Conservation (phyloP, 2,329 filamentous ascomycete species). For the Colletotrichum lindemuthianum region DNA sequence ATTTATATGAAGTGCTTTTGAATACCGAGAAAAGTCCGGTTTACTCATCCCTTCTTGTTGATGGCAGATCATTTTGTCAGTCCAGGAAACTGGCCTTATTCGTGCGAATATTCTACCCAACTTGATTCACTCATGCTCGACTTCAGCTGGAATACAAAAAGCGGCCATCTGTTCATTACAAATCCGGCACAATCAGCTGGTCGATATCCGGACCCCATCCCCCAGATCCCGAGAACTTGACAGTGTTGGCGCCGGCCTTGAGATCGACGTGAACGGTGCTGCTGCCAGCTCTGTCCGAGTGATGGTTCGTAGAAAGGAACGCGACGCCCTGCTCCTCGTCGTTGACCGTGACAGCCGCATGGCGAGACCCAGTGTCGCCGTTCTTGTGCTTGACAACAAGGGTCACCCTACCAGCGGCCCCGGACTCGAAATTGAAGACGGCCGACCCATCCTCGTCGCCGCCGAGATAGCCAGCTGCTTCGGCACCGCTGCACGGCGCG, state of each 20-base stretch:
- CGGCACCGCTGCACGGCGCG: constrained; percentile 59
- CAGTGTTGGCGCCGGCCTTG: constrained; percentile 58
- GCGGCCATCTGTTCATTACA: not conserved
- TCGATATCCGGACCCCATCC: constrained; percentile 63
- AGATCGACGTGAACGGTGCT: constrained; percentile 60
- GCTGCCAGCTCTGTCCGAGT: constrained; percentile 49
- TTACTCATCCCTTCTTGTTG: too few species aligned
- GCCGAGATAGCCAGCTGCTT: constrained; percentile 65
- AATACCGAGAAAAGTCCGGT: too few species aligned
- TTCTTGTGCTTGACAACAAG: constrained; percentile 66
- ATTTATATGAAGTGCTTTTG: too few species aligned
- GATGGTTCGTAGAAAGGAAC: constrained; percentile 61
- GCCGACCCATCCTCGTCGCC: constrained; percentile 57
- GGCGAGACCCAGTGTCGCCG: constrained; percentile 62
- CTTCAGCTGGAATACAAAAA: too few species aligned
- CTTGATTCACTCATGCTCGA: not conserved
- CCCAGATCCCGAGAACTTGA: constrained; percentile 55
- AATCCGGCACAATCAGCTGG: constrained; percentile 59
- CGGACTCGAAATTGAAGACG: constrained; percentile 58
- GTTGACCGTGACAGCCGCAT: constrained; percentile 66
- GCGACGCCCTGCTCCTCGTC: constrained; percentile 60
- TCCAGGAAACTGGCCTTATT: too few species aligned
- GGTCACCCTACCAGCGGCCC: constrained; percentile 57
- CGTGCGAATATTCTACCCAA: not conserved
- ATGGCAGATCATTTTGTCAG: too few species aligned